These are phyloP conservation scores for Nakataea oryzae DNA, from an alignment of 2,329 filamentous ascomycete genomes.

Conservation along the genomic window DNA sequence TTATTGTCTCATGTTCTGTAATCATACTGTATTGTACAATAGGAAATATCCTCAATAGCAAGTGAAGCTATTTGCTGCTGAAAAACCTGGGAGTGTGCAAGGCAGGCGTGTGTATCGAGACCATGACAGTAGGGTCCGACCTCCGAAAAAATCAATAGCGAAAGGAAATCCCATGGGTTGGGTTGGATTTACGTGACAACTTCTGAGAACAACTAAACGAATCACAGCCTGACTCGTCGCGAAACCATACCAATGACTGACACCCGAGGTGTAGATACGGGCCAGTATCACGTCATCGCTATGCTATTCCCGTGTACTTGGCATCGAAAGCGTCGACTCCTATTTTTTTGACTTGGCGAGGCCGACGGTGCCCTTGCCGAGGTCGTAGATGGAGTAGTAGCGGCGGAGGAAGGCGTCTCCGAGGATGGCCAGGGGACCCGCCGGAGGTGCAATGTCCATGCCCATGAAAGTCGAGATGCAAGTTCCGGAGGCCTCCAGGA, in stretches of 20 bases:
- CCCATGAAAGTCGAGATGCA: constrained; percentile 98
- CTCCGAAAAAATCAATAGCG: background rate
- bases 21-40: background rate
- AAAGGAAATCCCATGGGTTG: background rate
- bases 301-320: no score
- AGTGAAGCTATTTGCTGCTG: background rate
- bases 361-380: constrained; percentile 80
- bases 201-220: background rate
- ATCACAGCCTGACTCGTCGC: background rate
- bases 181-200: background rate
- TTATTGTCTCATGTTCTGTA: background rate
- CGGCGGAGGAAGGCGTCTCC: constrained; percentile 78
- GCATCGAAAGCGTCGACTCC: no score
- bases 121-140: background rate
- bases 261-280: no score
- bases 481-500: constrained; percentile 86
- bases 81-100: background rate
- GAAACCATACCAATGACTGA: background rate
- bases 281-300: no score
- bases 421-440: constrained; percentile 86
- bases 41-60: background rate
- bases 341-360: constrained; percentile 68
- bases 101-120: background rate
- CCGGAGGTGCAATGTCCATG: constrained; percentile 82
- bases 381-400: constrained; percentile 95